A percentile compares a stretch with the other conserved stretches of the same genome.
These are phyloP conservation scores for Mycena metata DNA, from an alignment of 768 basidiomycete genomes.

Conservation along the genomic window DNA sequence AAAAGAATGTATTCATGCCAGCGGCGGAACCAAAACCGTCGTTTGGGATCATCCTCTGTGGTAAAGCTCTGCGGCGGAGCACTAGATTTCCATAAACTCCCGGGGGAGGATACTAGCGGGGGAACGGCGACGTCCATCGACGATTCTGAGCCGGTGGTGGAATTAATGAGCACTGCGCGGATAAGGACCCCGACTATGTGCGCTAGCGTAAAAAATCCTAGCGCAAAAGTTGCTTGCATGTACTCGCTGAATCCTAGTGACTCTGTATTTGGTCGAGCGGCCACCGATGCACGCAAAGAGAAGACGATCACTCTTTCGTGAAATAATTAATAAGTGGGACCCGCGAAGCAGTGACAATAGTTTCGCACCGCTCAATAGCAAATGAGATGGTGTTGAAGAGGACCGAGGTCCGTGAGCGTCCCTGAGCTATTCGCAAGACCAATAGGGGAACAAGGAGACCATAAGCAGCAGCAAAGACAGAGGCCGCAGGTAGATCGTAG, in stretches of 20 bases:
- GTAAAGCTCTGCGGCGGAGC: neutral
- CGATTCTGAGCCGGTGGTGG: slow-evolving; percentile 37
- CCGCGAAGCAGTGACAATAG: neutral
- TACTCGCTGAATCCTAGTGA: slow-evolving; percentile 45
- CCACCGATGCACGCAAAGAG: slow-evolving; percentile 40
- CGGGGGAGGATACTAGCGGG: slow-evolving; percentile 26
- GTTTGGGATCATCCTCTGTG: slow-evolving; percentile 43
- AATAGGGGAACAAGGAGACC: slow-evolving; percentile 26
- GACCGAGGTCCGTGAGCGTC: slow-evolving; percentile 9
- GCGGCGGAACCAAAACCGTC: slow-evolving; percentile 48
- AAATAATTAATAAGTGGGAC: neutral
- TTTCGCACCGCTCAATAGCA: slow-evolving; percentile 24
- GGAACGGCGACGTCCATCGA: slow-evolving; percentile 1
- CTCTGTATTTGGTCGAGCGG: slow-evolving; percentile 34
- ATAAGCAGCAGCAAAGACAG: slow-evolving; percentile 27
- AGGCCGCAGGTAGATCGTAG: slow-evolving; percentile 25
- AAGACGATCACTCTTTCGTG: slow-evolving; percentile 40
- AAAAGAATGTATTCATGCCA: slow-evolving; percentile 41
- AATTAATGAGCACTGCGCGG: slow-evolving; percentile 47
- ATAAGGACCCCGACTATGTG: slow-evolving; percentile 38
- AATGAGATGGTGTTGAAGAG: slow-evolving; percentile 19
- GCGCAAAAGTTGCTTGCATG: slow-evolving; percentile 43
- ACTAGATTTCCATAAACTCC: neutral
- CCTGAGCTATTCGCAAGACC: slow-evolving; percentile 14
- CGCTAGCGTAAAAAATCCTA: slow-evolving; percentile 45